Evolutionary conservation across 2,329 filamentous ascomycete species (phyloP), one percentile per base, ranked within the genome.

Genomic region (Colletotrichum karsti): DNA sequence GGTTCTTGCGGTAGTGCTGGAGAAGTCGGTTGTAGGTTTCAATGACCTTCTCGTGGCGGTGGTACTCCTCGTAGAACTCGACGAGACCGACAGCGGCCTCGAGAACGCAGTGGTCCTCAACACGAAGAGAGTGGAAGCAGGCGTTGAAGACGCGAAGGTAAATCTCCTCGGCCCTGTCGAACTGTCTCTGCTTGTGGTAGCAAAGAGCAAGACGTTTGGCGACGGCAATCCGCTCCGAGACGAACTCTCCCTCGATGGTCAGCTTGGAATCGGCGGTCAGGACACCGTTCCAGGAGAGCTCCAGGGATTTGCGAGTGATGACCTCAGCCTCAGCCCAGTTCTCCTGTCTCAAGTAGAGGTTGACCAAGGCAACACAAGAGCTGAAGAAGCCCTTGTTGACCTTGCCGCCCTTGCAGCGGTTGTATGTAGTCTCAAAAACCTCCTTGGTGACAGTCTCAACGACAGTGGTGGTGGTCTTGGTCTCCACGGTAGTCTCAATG

Each of bases 271-370:
- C 76, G 3, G 67, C 71, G 3, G 71, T 76, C 28, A 82, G 60
- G 3, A 82, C 71, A 2, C 75, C 76, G 69, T 79, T 79, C 80
- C 80, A 82, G 5, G 77, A 78, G 26, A 81, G 72, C 67, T 81
- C 77, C 1, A 82, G 75, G 0, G 80, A 77, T 59, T 74, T 71
- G 60, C 73, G 78, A 55, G 79, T 76, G 18, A 78, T 69, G 1
- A 73, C 63, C 57, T 81, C 79, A 1, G 79, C 79, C 54, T 82
- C 75, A 4, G 62, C 56, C 78, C 78, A 82, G 35, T 77, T 75
- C 13, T 74, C 67, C 2, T 72, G 71, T 22, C 76, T 75, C 10
- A 76, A 65, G 66, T 77, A 75, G 4, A 78, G 72, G 28, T 75
- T 77, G 22, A 79, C 74, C 15, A 82, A 70, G 2, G 78, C 78